phyloP scores from a whole-genome alignment of 2,329 filamentous ascomycete species.

The Microthyrium microscopicum region DNA sequence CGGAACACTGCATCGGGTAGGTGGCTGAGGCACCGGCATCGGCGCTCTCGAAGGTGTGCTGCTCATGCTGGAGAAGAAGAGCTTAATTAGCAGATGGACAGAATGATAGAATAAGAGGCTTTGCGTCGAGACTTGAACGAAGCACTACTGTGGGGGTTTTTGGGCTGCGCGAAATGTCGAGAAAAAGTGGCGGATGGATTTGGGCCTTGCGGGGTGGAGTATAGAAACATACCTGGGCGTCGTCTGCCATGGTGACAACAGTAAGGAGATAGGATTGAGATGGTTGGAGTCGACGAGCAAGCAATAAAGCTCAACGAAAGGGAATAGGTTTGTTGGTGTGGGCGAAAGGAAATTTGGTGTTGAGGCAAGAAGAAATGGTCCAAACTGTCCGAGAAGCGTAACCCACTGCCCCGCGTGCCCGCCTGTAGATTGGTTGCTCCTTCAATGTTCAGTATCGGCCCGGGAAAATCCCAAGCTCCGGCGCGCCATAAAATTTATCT shows the following conservation, averaged over 20 bases:
- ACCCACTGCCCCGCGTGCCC: too few relatives aligned
- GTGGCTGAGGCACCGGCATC: conserved; percentile 92
- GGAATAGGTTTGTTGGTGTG: too few relatives aligned
- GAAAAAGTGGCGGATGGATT: conserved; percentile 20
- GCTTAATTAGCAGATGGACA: not conserved
- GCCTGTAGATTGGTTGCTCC: too few relatives aligned
- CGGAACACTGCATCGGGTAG: conserved; percentile 98
- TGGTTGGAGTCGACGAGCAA: not conserved
- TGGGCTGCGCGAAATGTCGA: conserved; percentile 13
- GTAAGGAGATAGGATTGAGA: conserved; percentile 13
- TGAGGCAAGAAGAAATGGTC: too few relatives aligned
- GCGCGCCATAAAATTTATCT: too few relatives aligned
- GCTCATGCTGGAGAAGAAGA: conserved; percentile 28
- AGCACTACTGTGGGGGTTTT: not conserved
- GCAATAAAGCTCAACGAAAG: not conserved
- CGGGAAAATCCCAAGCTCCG: too few relatives aligned
- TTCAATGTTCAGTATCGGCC: too few relatives aligned
- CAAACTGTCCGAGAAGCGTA: too few relatives aligned
- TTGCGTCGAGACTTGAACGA: not conserved
- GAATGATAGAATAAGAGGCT: not conserved
- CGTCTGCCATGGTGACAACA: conserved; percentile 46
- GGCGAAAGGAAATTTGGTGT: too few relatives aligned
- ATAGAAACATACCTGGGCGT: conserved; percentile 41
- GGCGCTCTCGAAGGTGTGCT: conserved; percentile 72
- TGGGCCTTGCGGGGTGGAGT: conserved; percentile 7